Conservation (phyloP, 75 land plant genomes). For the Sequoia sempervirens region DNA sequence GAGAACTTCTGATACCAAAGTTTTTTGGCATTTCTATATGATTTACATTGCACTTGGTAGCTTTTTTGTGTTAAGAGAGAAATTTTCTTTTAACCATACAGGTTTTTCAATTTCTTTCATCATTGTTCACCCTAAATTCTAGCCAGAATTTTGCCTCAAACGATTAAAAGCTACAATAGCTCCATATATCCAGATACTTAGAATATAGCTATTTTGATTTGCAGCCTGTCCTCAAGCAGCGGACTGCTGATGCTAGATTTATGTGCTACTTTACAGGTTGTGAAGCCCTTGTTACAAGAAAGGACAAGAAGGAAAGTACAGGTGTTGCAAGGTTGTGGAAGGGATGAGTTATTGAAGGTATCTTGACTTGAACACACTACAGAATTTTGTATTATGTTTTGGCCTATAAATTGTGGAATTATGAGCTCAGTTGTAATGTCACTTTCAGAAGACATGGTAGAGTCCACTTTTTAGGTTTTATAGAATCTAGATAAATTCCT, state of each 20-base stretch:
- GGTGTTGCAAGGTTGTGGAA: conserved; percentile 60
- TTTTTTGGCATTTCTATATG: not conserved
- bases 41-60: not conserved
- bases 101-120: not conserved
- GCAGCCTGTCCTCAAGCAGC: not conserved
- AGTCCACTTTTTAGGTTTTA: not conserved
- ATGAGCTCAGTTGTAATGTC: not conserved
- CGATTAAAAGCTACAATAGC: not conserved
- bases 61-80: not conserved
- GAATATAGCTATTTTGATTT: not conserved
- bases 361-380: not conserved
- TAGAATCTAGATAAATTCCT: not conserved
- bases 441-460: not conserved
- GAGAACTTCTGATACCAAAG: not conserved
- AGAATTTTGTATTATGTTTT: not conserved
- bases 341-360: conserved; percentile 76
- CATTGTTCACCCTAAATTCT: not conserved
- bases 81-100: not conserved
- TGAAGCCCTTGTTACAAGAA: conserved; percentile 72
- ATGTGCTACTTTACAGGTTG: conserved; percentile 34
- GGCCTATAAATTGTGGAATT: not conserved
- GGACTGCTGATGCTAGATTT: not conserved
- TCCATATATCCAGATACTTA: not conserved
- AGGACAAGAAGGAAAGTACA: conserved; percentile 64
- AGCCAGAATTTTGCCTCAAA: not conserved